Conservation (phyloP, 768 basidiomycete species). For the Phylloporus rhodoxanthus region DNA sequence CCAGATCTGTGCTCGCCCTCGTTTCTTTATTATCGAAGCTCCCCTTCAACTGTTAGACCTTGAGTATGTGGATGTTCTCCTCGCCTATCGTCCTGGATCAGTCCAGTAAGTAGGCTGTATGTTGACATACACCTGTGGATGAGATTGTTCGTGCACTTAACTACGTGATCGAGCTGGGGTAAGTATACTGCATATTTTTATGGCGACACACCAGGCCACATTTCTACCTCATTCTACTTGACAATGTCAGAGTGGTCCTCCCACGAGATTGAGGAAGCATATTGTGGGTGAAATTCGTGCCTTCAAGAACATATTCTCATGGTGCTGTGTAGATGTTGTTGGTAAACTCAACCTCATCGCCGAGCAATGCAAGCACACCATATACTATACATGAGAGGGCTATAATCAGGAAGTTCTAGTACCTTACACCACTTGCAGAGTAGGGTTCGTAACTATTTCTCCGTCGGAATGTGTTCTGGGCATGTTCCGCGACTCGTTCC, state of each 20-base stretch:
- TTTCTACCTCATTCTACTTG: conserved; percentile 33
- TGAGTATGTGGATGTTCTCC: conserved; percentile 46
- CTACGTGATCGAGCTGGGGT: conserved; percentile 46
- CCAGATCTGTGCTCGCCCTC: not conserved
- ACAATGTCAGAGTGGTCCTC: conserved; percentile 55
- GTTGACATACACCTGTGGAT: conserved; percentile 35
- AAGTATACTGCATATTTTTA: not conserved
- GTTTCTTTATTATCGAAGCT: too few relatives aligned
- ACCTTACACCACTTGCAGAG: conserved; percentile 43
- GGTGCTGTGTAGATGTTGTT: too few relatives aligned
- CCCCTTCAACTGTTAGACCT: conserved; percentile 44
- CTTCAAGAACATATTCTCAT: not conserved
- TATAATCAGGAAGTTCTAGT: conserved; percentile 40
- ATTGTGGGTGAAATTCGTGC: conserved; percentile 29
- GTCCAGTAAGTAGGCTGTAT: conserved; percentile 20
- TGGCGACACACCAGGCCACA: not conserved
- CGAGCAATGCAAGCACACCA: too few relatives aligned
- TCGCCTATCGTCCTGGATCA: conserved; percentile 48
- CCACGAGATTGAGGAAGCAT: conserved; percentile 42
- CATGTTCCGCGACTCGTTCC: conserved; percentile 36
- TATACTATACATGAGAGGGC: too few relatives aligned
- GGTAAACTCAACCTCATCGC: too few relatives aligned
- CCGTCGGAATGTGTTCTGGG: too few relatives aligned
- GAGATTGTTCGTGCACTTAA: conserved; percentile 58
- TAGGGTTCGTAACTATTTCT: conserved; percentile 11